phyloP scores from a whole-genome alignment of 1,139 yeast species.

The Pichia sp. region DNA sequence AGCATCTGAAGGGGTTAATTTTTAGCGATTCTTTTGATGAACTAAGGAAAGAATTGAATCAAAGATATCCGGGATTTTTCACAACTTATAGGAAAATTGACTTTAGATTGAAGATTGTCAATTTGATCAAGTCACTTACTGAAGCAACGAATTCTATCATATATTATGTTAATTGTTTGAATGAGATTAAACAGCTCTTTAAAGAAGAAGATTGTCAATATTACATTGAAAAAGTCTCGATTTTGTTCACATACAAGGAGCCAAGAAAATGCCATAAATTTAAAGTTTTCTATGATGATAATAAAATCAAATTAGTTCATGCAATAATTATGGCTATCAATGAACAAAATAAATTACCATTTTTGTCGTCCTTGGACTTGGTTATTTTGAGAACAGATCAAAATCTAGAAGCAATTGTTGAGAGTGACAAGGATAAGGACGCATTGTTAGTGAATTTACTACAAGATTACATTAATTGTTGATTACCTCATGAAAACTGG shows the following conservation, averaged over 20 bases:
- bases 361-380: constrained; percentile 17
- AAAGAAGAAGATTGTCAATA: constrained; percentile 23
- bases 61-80: constrained; percentile 33
- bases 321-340: constrained; percentile 34
- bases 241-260: constrained; percentile 42
- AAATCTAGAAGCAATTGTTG: constrained; percentile 20
- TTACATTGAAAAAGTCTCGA: constrained; percentile 34
- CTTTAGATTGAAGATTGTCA: constrained; percentile 47
- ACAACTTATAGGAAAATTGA: constrained; percentile 32
- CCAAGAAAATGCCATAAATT: constrained; percentile 27
- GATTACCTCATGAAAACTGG: not conserved
- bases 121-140: constrained; percentile 30
- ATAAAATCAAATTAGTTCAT: constrained; percentile 33
- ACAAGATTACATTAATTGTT: constrained; percentile 25
- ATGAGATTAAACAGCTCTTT: constrained; percentile 32
- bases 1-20: constrained; percentile 8
- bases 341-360: constrained; percentile 9
- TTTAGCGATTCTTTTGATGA: constrained; percentile 13
- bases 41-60: constrained; percentile 13
- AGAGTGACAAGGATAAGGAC: constrained; percentile 4
- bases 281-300: constrained; percentile 29
- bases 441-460: constrained; percentile 30
- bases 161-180: not conserved
- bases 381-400: constrained; percentile 14
- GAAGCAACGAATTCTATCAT: not conserved